Percentiles rank a stretch among this genome's conserved stretches.
phyloP scores from a whole-genome alignment of 805 yeast species.

The Saturnispora hagleri region DNA sequence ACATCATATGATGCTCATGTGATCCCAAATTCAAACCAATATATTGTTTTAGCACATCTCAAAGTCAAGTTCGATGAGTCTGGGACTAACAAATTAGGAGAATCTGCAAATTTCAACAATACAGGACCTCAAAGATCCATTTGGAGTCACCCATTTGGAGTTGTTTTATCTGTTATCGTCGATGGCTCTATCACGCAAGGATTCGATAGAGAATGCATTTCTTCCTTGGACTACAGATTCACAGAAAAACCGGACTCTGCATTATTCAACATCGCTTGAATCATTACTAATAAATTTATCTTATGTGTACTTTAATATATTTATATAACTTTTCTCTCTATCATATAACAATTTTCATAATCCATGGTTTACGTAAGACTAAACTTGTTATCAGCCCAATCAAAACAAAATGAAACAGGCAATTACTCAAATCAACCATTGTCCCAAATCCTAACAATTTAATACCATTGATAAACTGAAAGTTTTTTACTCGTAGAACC shows the following conservation, averaged over 20 bases:
- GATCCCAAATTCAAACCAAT: constrained; percentile 38
- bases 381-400: constrained; percentile 8
- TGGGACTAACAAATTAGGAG: constrained; percentile 59
- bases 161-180: constrained; percentile 46
- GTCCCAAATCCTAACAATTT: constrained; percentile 13
- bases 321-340: not conserved
- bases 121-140: constrained; percentile 33
- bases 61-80: constrained; percentile 72
- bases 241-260: constrained; percentile 53
- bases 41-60: constrained; percentile 36
- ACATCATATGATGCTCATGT: constrained; percentile 60
- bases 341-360: constrained; percentile 2
- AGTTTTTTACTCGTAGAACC: constrained; percentile 11
- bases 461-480: constrained; percentile 5
- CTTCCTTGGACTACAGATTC: constrained; percentile 56
- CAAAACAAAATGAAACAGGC: constrained; percentile 11
- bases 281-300: not conserved
- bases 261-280: constrained; percentile 17
- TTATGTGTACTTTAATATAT: not conserved
- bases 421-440: constrained; percentile 11
- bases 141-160: constrained; percentile 70
- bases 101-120: constrained; percentile 43
- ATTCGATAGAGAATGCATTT: constrained; percentile 38
- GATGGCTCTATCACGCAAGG: constrained; percentile 40
- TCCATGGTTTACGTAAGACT: not conserved